phyloP scores from a whole-genome alignment of 2,329 filamentous ascomycete genomes.

The Cytospora leucostoma region DNA sequence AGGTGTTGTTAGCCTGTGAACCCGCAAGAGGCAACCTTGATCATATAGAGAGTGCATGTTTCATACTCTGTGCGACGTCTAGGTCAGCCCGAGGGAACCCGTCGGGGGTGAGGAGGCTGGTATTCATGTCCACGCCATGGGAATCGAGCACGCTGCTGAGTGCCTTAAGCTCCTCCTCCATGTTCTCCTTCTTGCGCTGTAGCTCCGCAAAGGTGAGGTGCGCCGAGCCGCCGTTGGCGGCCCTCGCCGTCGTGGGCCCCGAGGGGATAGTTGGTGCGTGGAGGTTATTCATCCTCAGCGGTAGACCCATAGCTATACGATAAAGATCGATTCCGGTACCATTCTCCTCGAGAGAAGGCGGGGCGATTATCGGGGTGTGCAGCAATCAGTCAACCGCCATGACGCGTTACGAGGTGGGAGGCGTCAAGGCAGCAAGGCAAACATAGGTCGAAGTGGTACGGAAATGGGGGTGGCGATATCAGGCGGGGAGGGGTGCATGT shows the following conservation, averaged over 20 bases:
- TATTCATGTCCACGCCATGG: slow-evolving; percentile 91
- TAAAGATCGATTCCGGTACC: slow-evolving; percentile 11
- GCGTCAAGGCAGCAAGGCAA: neutral
- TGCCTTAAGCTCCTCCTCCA: slow-evolving; percentile 85
- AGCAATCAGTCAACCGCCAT: slow-evolving; percentile 27
- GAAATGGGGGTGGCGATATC: neutral
- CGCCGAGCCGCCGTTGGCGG: slow-evolving; percentile 61
- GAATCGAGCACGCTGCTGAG: slow-evolving; percentile 86
- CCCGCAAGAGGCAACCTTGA: neutral
- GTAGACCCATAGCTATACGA: slow-evolving; percentile 36
- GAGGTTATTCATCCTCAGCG: slow-evolving; percentile 54
- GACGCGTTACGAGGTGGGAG: slow-evolving; percentile 18
- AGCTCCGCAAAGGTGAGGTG: slow-evolving; percentile 76
- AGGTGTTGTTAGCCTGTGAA: slow-evolving; percentile 23
- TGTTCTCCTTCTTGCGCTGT: slow-evolving; percentile 77
- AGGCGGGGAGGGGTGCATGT: neutral
- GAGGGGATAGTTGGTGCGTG: slow-evolving; percentile 67
- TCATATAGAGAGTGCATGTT: neutral
- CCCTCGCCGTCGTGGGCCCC: slow-evolving; percentile 67
- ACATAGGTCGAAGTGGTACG: neutral
- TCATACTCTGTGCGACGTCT: slow-evolving; percentile 87
- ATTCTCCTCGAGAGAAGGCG: slow-evolving; percentile 5
- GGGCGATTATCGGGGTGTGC: neutral
- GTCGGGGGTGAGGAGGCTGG: slow-evolving; percentile 80
- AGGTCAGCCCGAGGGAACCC: slow-evolving; percentile 92